Evolutionary conservation across 345 rosid genomes (phyloP).

Genomic region (Rhizophora mangle): DNA sequence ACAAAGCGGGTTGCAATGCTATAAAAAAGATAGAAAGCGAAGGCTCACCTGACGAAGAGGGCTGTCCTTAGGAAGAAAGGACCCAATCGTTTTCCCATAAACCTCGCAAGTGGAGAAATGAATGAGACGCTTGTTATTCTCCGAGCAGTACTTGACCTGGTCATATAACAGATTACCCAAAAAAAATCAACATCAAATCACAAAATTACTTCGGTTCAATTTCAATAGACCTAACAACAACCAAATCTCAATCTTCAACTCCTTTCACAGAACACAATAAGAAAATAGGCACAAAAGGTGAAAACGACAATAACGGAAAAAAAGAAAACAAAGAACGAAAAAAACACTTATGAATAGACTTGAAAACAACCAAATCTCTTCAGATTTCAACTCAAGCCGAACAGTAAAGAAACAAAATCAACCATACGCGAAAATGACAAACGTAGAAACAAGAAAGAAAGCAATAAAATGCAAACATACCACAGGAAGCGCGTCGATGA

Average conservation of each 20-base stretch:
- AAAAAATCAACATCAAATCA: slow-evolving; percentile 23
- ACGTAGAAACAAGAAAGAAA: neutral
- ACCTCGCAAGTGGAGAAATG: slow-evolving; percentile 99
- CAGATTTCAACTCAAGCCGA: neutral
- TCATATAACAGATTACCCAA: neutral
- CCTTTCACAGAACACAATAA: neutral
- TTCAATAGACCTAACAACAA: neutral
- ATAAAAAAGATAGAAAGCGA: slow-evolving; percentile 19
- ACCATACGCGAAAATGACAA: neutral
- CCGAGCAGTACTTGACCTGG: slow-evolving; percentile 95
- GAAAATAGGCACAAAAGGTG: neutral
- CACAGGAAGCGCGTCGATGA: slow-evolving; percentile 97
- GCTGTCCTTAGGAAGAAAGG: slow-evolving; percentile 88
- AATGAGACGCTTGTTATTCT: slow-evolving; percentile 92
- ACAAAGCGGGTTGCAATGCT: too few relatives aligned
- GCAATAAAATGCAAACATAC: slow-evolving; percentile 35
- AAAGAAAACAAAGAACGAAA: too few relatives aligned
- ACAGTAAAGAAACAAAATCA: neutral
- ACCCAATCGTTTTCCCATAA: slow-evolving; percentile 91
- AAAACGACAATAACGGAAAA: neutral
- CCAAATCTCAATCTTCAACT: slow-evolving; percentile 1
- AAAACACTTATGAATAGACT: neutral
- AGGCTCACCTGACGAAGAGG: slow-evolving; percentile 79
- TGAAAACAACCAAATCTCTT: neutral
- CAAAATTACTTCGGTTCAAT: slow-evolving; percentile 17